Conservation (phyloP, 345 rosid genomes). For the Noccaea bulbosa region DNA sequence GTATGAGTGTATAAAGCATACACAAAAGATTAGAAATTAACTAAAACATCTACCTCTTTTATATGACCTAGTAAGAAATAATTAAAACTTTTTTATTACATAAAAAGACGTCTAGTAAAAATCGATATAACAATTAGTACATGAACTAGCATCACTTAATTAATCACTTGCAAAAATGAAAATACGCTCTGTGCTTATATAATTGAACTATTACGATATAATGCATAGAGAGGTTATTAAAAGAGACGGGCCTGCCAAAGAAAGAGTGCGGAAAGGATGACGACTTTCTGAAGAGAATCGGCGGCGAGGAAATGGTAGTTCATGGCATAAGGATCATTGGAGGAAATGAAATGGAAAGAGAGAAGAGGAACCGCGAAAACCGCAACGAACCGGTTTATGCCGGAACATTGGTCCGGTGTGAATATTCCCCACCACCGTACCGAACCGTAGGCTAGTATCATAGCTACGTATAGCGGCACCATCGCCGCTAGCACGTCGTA, state of each 20-base stretch:
- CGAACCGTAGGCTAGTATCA: constrained; percentile 85
- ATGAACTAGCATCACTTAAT: not conserved
- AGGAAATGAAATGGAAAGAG: constrained; percentile 84
- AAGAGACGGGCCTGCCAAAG: constrained; percentile 59
- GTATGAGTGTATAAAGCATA: no score
- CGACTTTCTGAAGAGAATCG: constrained; percentile 75
- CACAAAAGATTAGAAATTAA: no score
- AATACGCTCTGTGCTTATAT: not conserved
- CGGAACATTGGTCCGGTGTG: constrained; percentile 86
- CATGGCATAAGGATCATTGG: constrained; percentile 77
- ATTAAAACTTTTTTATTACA: no score
- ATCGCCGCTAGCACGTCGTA: constrained; percentile 84
- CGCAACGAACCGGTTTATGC: constrained; percentile 86
- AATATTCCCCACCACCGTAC: constrained; percentile 94
- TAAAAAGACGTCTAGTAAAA: no score
- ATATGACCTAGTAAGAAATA: no score
- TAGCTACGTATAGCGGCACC: constrained; percentile 82
- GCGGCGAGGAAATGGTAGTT: constrained; percentile 85
- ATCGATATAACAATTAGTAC: no score
- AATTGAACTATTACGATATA: not conserved
- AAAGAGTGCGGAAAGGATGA: constrained; percentile 67
- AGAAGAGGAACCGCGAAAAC: constrained; percentile 84
- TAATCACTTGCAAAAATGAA: not conserved
- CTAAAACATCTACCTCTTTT: no score
- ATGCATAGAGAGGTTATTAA: not conserved